Evolutionary conservation across 2,329 filamentous ascomycete genomes (phyloP).

Genomic region (Paecilomyces niveus): DNA sequence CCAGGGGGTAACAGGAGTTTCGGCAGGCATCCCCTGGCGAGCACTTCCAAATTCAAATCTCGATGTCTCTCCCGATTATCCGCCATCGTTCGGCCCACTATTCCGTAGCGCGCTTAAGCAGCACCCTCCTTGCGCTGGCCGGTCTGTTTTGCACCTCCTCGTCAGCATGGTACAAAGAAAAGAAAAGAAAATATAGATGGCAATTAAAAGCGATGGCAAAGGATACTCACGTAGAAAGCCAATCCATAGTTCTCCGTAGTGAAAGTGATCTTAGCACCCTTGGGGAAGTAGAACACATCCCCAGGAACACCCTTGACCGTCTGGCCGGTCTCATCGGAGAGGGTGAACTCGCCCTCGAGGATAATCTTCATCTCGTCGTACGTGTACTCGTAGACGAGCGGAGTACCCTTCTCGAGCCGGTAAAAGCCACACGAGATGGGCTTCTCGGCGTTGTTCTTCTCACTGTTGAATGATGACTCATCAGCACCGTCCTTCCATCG

Average conservation of each 20-base stretch:
- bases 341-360: slow-evolving; percentile 59
- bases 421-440: slow-evolving; percentile 61
- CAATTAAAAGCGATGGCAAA: neutral
- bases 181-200: neutral
- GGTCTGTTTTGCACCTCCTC: slow-evolving; percentile 3
- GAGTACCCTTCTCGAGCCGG: slow-evolving; percentile 60
- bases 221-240: slow-evolving; percentile 46
- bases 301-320: slow-evolving; percentile 53
- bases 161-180: neutral
- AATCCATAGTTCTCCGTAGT: slow-evolving; percentile 54
- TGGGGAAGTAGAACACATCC: slow-evolving; percentile 64
- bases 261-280: slow-evolving; percentile 60
- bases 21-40: neutral
- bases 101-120: slow-evolving; percentile 9
- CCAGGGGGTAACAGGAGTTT: neutral
- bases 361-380: slow-evolving; percentile 73
- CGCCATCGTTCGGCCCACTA: neutral
- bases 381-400: slow-evolving; percentile 61
- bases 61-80: neutral
- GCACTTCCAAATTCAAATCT: neutral
- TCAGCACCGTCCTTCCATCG: neutral
- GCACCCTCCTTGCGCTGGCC: slow-evolving; percentile 21
- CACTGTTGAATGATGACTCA: slow-evolving; percentile 25
- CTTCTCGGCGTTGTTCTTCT: slow-evolving; percentile 48
- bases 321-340: slow-evolving; percentile 56